Conservation (phyloP, 2,329 filamentous ascomycete genomes). For the Blastomyces emzantsi region DNA sequence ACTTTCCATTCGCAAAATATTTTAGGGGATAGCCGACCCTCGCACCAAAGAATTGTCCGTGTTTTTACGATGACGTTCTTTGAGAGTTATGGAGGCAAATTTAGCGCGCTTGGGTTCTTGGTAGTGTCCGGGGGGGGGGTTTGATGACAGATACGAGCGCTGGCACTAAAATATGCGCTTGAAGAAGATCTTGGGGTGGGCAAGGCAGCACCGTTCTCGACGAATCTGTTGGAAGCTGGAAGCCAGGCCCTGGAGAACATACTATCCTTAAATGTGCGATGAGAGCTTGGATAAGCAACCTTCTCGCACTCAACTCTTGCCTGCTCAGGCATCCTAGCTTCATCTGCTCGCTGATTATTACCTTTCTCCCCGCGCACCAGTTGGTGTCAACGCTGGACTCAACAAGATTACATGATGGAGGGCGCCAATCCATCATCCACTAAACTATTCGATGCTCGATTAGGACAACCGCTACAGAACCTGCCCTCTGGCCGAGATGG, state of each 20-base stretch:
- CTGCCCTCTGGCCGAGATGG: neutral
- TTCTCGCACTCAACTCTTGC: neutral
- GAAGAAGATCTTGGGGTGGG: neutral
- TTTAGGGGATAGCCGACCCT: neutral
- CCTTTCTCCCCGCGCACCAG: neutral
- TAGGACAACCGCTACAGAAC: neutral
- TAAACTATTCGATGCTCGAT: neutral
- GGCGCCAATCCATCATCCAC: neutral
- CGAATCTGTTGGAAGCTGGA: neutral
- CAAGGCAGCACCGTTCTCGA: constrained; percentile 1
- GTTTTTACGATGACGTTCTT: neutral
- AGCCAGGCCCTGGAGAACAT: neutral
- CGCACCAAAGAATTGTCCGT: neutral
- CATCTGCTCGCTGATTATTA: neutral
- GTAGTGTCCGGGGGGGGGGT: neutral
- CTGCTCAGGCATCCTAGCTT: neutral
- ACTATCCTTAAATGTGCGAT: neutral
- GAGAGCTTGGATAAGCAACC: neutral
- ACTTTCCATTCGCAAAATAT: neutral
- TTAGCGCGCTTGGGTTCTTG: neutral
- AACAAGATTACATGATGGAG: neutral
- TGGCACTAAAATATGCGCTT: neutral
- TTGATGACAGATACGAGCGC: neutral
- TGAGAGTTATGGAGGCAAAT: neutral
- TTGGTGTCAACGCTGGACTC: neutral